Conservation (phyloP, 148 eudicot genomes). For the Drosera capensis region DNA sequence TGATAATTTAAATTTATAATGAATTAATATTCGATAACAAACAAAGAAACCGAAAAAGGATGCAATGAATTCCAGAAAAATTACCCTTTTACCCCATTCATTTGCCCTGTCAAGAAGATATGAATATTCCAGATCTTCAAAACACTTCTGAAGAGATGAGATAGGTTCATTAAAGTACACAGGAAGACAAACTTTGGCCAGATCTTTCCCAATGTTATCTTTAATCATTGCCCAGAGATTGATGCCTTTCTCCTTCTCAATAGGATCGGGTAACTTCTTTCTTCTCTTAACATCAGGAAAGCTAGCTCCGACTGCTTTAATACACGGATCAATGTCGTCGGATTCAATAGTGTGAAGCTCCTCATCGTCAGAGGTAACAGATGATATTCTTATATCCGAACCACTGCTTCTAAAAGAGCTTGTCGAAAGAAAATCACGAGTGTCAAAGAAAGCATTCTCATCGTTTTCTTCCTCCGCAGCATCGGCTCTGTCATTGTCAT, state of each 20-base stretch:
- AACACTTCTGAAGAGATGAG: constrained; percentile 22
- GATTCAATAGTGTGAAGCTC: constrained; percentile 1
- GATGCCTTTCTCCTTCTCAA: constrained; percentile 19
- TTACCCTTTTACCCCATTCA: constrained; percentile 19
- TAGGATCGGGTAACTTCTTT: constrained; percentile 18
- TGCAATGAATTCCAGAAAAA: too few relatives aligned
- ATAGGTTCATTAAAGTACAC: constrained; percentile 23
- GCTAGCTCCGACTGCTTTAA: constrained; percentile 5
- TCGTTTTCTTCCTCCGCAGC: constrained; percentile 18
- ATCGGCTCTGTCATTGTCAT: constrained; percentile 16
- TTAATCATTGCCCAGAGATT: constrained; percentile 23
- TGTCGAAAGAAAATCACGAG: too few relatives aligned
- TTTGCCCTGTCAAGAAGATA: constrained; percentile 20
- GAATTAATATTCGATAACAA: background rate
- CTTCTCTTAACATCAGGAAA: constrained; percentile 11
- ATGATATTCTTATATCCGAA: constrained; percentile 14
- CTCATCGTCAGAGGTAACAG: constrained; percentile 19
- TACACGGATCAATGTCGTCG: constrained; percentile 5
- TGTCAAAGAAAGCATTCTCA: constrained; percentile 14
- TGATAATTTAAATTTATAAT: background rate
- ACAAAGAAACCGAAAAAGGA: background rate
- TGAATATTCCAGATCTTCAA: constrained; percentile 23
- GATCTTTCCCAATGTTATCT: constrained; percentile 22
- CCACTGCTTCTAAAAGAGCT: constrained; percentile 13
- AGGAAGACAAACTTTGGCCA: too few relatives aligned